Evolutionary conservation across 164 flowering plant species (phyloP).

Genomic region (Echeveria elegans): DNA sequence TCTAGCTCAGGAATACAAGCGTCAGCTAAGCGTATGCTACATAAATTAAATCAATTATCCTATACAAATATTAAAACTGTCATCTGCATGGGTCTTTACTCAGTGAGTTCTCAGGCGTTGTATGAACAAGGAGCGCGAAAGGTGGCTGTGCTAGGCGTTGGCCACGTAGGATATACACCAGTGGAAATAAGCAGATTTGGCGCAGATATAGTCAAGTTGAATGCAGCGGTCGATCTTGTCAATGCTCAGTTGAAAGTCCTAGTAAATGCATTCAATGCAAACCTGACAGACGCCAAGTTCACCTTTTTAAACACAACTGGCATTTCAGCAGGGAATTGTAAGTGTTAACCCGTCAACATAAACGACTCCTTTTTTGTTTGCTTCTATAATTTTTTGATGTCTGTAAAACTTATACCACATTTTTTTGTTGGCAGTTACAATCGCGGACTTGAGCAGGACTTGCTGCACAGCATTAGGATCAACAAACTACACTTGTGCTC

Average conservation of each 20-base stretch:
- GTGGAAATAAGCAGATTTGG: background rate
- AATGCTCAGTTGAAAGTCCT: background rate
- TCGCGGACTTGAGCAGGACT: background rate
- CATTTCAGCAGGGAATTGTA: background rate
- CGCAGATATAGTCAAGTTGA: background rate
- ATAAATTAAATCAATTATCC: background rate
- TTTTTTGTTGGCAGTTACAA: background rate
- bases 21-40: background rate
- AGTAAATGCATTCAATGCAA: background rate
- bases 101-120: background rate
- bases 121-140: conserved; percentile 4
- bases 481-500: background rate
- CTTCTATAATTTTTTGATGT: background rate
- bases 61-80: background rate
- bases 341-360: background rate
- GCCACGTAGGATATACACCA: background rate
- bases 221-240: background rate
- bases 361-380: background rate
- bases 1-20: background rate
- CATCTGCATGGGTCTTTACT: background rate
- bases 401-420: background rate
- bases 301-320: conserved; percentile 4
- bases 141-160: background rate
- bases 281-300: background rate
- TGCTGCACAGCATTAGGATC: background rate